A percentile compares a stretch with the other conserved stretches of the same genome.
These are phyloP conservation scores for Ascoidea rubescens DNA, from an alignment of 805 yeast genomes.

Conservation along the genomic window DNA sequence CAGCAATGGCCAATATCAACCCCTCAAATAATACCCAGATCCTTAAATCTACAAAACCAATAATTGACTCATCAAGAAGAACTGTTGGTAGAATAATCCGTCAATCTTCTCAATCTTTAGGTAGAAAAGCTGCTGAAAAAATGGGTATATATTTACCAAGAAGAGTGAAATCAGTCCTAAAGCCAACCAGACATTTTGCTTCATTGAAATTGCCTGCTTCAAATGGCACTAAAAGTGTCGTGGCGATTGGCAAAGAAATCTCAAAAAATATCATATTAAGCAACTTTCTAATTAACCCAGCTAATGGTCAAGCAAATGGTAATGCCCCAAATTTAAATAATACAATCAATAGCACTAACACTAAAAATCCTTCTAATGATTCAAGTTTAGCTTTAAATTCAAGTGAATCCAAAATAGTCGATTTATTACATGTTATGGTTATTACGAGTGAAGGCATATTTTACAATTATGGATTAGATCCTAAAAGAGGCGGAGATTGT, in stretches of 20 bases:
- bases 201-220: conserved; percentile 57
- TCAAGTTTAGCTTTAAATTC: no score
- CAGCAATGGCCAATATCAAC: neutral
- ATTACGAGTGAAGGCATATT: conserved; percentile 74
- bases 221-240: conserved; percentile 30
- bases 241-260: conserved; percentile 28
- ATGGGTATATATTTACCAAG: conserved; percentile 82
- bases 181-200: conserved; percentile 88
- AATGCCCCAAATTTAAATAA: no score
- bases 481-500: conserved; percentile 91
- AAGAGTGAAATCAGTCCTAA: conserved; percentile 68
- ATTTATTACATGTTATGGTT: conserved; percentile 37
- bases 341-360: conserved; percentile 3
- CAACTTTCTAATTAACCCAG: conserved; percentile 10
- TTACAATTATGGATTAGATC: conserved; percentile 68
- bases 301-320: neutral
- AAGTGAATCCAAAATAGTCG: no score
- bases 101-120: conserved; percentile 64
- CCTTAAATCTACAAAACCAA: conserved; percentile 32
- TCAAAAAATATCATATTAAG: conserved; percentile 14
- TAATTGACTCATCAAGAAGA: conserved; percentile 55
- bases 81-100: conserved; percentile 66
- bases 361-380: conserved; percentile 12
- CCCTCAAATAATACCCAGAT: neutral
- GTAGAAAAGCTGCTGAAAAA: conserved; percentile 72